A percentile compares a stretch with the other conserved stretches of the same genome.
phyloP scores from a whole-genome alignment of 2,329 filamentous ascomycete genomes.

The Amesomyces nigricolor region DNA sequence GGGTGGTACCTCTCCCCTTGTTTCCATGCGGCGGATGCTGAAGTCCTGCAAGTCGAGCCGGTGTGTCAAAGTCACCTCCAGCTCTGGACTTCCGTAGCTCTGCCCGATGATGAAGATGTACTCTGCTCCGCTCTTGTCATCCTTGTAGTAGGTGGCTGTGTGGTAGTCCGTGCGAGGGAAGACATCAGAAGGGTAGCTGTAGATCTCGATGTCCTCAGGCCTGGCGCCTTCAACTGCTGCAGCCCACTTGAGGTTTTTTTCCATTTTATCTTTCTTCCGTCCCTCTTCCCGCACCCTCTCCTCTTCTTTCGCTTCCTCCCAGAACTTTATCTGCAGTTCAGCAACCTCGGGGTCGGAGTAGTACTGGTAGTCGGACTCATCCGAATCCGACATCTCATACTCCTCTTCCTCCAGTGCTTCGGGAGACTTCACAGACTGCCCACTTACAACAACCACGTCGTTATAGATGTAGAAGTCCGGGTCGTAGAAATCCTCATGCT shows the following conservation, averaged over 20 bases:
- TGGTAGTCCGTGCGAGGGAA: constrained; percentile 2
- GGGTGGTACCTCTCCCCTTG: background rate
- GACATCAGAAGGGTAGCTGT: background rate
- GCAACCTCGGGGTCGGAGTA: too few relatives aligned
- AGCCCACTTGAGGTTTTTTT: background rate
- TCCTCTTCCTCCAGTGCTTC: too few relatives aligned
- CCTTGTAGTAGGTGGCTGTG: constrained; percentile 1
- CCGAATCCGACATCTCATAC: too few relatives aligned
- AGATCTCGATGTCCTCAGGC: background rate
- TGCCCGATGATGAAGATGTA: constrained; percentile 1
- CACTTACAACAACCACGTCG: background rate
- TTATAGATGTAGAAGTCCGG: constrained; percentile 2
- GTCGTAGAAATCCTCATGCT: background rate
- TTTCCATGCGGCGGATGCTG: background rate
- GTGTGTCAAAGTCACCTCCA: background rate
- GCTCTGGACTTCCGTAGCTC: background rate
- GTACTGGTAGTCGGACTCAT: too few relatives aligned
- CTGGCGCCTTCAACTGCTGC: background rate
- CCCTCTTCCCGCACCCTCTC: too few relatives aligned
- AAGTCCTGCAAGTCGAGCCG: background rate
- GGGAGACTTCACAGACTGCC: background rate
- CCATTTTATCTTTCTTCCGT: too few relatives aligned
- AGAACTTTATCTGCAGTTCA: too few relatives aligned
- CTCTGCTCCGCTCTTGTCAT: background rate
- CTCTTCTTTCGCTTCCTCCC: too few relatives aligned